phyloP scores from a whole-genome alignment of 2,329 filamentous ascomycete genomes.

The Dothistroma pini region DNA sequence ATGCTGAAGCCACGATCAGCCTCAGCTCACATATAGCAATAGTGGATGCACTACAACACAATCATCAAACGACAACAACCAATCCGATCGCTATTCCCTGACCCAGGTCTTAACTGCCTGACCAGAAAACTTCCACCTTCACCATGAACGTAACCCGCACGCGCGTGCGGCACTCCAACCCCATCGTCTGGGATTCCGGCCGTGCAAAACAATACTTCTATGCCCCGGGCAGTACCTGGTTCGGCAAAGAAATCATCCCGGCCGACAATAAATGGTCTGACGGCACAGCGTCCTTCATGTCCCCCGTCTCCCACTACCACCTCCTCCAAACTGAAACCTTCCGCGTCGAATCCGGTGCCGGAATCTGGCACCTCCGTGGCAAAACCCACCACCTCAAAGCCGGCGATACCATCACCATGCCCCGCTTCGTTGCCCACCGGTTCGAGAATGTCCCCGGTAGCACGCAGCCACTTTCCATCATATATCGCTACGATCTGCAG shows the following conservation, averaged over 20 bases:
- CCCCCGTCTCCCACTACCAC: constrained; percentile 17
- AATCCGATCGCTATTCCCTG: not conserved
- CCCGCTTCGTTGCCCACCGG: constrained; percentile 10
- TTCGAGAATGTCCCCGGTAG: constrained; percentile 15
- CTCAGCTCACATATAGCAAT: no score
- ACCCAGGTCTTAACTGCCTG: not conserved
- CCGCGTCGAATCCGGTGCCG: constrained; percentile 15
- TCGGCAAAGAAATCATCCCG: constrained; percentile 14
- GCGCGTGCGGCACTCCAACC: not conserved
- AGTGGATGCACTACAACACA: no score
- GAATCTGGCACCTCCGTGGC: constrained; percentile 15
- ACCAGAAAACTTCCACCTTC: not conserved
- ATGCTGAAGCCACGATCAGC: no score
- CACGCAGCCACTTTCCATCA: constrained; percentile 13
- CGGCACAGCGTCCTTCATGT: constrained; percentile 16
- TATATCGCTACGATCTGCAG: constrained; percentile 18
- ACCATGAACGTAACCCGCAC: not conserved
- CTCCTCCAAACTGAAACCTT: constrained; percentile 21
- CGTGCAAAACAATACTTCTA: not conserved
- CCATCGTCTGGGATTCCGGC: not conserved
- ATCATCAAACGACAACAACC: no score
- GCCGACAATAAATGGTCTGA: constrained; percentile 16
- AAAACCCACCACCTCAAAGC: constrained; percentile 9
- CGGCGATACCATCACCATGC: constrained; percentile 14
- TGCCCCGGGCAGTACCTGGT: not conserved